Evolutionary conservation across 148 eudicot species (phyloP), one percentile per base, ranked within the genome.

Genomic region (Amaranthus hypochondriacus): DNA sequence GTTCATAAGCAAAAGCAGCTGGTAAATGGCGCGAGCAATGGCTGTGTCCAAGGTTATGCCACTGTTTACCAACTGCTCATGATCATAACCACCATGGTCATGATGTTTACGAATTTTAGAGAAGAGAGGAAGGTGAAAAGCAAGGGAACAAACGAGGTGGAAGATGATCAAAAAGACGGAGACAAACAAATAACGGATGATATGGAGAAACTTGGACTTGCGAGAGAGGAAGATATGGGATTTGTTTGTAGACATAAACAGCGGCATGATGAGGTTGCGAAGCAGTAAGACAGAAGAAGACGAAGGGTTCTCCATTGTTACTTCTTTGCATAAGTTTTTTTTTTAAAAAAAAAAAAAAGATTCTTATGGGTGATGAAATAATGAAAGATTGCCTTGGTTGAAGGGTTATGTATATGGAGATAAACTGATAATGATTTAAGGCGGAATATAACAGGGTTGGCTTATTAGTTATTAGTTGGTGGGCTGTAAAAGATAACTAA

Each of bases 21-120:
- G 97, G 9, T 80, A n/a, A 18, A 92, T 86, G 21, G 95, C 90
- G 44, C 97, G 80, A 6, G 83, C 81, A 21, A 92, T 83, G 42
- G 89, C 87, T 9, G 91, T 80, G 52, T 59, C 83, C 39, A 28
- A 28, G 10, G 46, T 62, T 4, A 15, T n/a, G 2, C 57, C 12
- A 70, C 62, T 46, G n/a, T 11, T 14, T 4, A 50, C 47, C 65
- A 69, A 62, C 54, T 68, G 76, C 18, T 73, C 12, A 48, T 65
- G 2, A 9, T 66, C 56, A 3, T 68, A 44, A 65, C 10, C 15
- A 11, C 4, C 10, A 12, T 67, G 44, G 12, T n/a, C 11, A 5
- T 61, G 46, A 1, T 66, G 52, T 10, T 18, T 60, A 72, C 46
- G 48, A 5, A 21, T 7, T 0, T 9, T 48, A 8, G 65, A 51